Percentiles rank a stretch among this genome's conserved stretches.
Conservation (phyloP, 495 filamentous ascomycete species). For the Aspergillus ostianus region DNA sequence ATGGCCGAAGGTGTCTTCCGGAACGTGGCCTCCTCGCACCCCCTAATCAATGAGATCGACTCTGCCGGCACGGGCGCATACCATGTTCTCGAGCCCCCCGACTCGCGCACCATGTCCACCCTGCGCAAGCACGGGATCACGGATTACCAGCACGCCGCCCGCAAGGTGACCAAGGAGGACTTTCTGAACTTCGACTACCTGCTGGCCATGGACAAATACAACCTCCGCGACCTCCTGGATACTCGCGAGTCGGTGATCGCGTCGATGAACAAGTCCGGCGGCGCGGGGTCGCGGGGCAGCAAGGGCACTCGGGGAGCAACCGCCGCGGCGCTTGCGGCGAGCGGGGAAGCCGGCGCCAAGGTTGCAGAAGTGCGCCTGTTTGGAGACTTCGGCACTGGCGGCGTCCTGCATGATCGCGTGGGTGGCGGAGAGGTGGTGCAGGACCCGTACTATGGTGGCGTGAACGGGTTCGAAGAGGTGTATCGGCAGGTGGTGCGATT, state of each 20-base stretch:
- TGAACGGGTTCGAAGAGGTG: conserved; percentile 78
- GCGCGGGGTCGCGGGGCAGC: conserved; percentile 22
- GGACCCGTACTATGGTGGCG: conserved; percentile 90
- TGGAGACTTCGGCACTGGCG: conserved; percentile 71
- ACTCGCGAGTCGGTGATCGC: conserved; percentile 50
- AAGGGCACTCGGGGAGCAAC: conserved; percentile 28
- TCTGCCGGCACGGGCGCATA: conserved; percentile 89
- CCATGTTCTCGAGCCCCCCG: conserved; percentile 69
- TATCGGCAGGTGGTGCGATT: conserved; percentile 82
- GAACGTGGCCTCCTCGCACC: conserved; percentile 57
- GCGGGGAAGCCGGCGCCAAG: conserved; percentile 31
- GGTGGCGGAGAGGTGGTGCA: conserved; percentile 71
- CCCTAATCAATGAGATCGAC: conserved; percentile 69
- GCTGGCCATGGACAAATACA: conserved; percentile 90
- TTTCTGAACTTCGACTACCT: conserved; percentile 89
- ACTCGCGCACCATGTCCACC: conserved; percentile 81
- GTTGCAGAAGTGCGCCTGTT: conserved; percentile 70
- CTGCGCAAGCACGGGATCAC: conserved; percentile 71
- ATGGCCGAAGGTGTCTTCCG: conserved; percentile 96
- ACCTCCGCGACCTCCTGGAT: conserved; percentile 67
- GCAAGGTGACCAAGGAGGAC: conserved; percentile 68
- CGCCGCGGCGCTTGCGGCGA: conserved; percentile 27
- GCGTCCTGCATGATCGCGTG: conserved; percentile 69
- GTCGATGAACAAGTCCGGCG: conserved; percentile 40
- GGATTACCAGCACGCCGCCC: conserved; percentile 73